These are phyloP conservation scores for Picochlorum sp. DNA, from an alignment of 139 green algal species.

Conservation along the genomic window DNA sequence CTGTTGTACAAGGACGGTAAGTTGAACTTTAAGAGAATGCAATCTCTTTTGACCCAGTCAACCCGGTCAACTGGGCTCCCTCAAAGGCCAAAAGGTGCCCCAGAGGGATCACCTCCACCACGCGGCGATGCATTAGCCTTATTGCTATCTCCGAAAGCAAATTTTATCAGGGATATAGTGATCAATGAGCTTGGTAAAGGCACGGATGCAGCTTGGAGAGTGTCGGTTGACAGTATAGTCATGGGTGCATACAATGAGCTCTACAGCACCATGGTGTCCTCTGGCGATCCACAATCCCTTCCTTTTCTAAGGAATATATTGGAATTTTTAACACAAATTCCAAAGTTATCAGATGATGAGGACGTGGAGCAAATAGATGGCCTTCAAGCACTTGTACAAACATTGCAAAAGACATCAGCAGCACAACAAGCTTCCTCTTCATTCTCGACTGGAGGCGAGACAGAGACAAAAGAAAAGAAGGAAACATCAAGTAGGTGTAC, in stretches of 20 bases:
- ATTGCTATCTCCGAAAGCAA: conserved; percentile 59
- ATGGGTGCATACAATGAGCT: conserved; percentile 7
- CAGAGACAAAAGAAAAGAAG: not conserved
- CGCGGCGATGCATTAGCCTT: conserved; percentile 51
- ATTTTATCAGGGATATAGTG: conserved; percentile 69
- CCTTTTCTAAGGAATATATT: conserved; percentile 14
- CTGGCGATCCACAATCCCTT: not conserved
- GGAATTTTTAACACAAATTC: conserved; percentile 28
- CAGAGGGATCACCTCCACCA: conserved; percentile 9
- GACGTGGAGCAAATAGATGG: conserved; percentile 37
- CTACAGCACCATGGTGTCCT: not conserved
- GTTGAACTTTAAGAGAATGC: conserved; percentile 72
- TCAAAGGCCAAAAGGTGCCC: conserved; percentile 8
- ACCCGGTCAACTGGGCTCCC: conserved; percentile 21
- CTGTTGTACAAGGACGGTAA: conserved; percentile 67
- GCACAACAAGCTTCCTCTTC: not conserved
- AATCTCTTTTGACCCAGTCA: conserved; percentile 65
- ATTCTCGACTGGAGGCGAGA: not conserved
- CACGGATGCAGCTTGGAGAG: conserved; percentile 56
- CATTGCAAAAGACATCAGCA: conserved; percentile 13
- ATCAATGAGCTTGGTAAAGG: conserved; percentile 80
- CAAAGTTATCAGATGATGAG: conserved; percentile 22
- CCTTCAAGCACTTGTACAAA: conserved; percentile 19
- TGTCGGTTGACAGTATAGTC: conserved; percentile 43
- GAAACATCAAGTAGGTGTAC: not conserved